Base-by-base conservation (phyloP, 306 rosid species). In the Dalbergia cochinchinensis region DNA sequence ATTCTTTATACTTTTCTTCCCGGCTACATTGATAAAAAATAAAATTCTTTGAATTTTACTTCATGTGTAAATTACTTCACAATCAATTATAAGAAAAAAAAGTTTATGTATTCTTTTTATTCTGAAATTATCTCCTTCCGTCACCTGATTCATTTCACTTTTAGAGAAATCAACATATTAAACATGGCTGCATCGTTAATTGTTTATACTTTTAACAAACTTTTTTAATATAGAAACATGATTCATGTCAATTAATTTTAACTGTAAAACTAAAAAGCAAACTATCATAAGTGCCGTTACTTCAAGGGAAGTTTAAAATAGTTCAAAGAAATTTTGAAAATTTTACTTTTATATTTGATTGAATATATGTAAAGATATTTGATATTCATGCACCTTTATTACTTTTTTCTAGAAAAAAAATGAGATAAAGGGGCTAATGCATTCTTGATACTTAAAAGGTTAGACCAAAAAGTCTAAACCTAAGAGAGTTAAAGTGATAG, bases 1-100 rank as follows among this genome's bases (percentile, higher is more conserved):
- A 19, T 41, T 78, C 64, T 18, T 61, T 20, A 44, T 65, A 41
- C 18, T 15, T 73, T 13, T 4, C 59, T 69, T 41, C 67, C 78
- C 11, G 7, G 4, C 10, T 63, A n/a, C 15, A 41, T 69, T 45
- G 15, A 22, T 57, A 6, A 14, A 22, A 64, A 15, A 26, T 19
- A 64, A 64, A 62, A 47, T 11, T 15, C 10, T 9, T 62, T 61
- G 13, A 6, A 6, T 44, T 60, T 62, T 22, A 41, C 9, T 71
- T 53, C 8, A 53, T 54, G 11, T 18, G 53, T 18, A 37, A n/a
- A 34, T 53, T 42, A 70, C n/a, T 66, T 18, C 51, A 66, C 35
- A 11, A 6, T 19, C 37, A 14, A 71, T 58, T 41, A 58, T 39
- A 57, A 73, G 31, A 26, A 35, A 39, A 7, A 35, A 0, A 31